These are phyloP conservation scores for Pestalotiopsis sp. DNA, from an alignment of 2,329 filamentous ascomycete genomes.

Conservation along the genomic window DNA sequence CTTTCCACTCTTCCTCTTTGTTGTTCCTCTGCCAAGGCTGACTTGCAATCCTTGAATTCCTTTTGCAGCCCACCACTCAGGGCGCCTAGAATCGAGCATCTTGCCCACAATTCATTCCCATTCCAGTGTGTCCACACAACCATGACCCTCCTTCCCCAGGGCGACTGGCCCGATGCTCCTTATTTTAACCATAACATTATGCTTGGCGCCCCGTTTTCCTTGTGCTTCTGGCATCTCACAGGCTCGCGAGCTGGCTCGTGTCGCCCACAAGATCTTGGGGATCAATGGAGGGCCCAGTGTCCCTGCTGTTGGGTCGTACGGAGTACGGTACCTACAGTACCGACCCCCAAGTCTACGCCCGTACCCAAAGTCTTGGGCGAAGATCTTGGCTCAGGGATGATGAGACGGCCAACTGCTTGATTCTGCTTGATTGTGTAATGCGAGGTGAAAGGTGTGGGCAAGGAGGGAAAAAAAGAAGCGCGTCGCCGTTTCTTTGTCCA, in stretches of 20 bases:
- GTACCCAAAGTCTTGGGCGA: neutral
- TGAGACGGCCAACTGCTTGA: neutral
- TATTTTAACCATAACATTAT: slow-evolving; percentile 14
- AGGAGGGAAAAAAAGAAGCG: neutral
- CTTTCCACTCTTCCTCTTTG: neutral
- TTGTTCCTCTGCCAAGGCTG: neutral
- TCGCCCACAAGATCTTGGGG: neutral
- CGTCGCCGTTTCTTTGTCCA: neutral
- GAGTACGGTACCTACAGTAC: neutral
- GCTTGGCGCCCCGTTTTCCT: slow-evolving; percentile 1
- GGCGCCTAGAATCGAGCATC: neutral
- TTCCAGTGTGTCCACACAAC: neutral
- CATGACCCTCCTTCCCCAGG: neutral
- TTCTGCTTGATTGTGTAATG: neutral
- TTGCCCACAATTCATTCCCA: slow-evolving; percentile 4
- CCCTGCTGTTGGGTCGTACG: neutral
- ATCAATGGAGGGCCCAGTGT: neutral
- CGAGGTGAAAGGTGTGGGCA: neutral
- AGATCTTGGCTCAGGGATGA: slow-evolving; percentile 6
- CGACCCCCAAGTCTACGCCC: neutral
- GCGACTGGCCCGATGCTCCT: neutral
- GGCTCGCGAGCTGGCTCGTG: neutral
- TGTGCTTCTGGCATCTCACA: neutral
- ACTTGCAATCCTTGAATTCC: neutral
- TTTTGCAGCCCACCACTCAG: neutral